Percentiles rank a stretch among this genome's conserved stretches.
These are phyloP conservation scores for Hypomyces rosellus DNA, from an alignment of 2,329 filamentous ascomycete genomes.

Conservation along the genomic window DNA sequence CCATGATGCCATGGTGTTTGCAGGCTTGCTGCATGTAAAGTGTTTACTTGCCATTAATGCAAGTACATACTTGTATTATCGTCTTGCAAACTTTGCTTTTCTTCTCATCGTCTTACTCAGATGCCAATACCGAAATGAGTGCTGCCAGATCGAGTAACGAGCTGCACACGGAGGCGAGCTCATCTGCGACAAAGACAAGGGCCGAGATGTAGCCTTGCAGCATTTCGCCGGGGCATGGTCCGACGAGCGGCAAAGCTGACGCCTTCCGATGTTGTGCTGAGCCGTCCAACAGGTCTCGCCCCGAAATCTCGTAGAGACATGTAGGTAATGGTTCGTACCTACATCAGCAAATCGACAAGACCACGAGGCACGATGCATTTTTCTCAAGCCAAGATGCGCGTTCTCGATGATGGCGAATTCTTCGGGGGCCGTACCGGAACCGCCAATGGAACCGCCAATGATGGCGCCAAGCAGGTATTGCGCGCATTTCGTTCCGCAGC, in stretches of 20 bases:
- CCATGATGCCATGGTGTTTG: too few relatives aligned
- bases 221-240: constrained; percentile 1
- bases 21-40: not conserved
- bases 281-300: too few relatives aligned
- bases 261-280: too few relatives aligned
- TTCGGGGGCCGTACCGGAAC: constrained; percentile 3
- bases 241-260: not conserved
- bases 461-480: constrained; percentile 10
- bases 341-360: too few relatives aligned
- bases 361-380: too few relatives aligned
- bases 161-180: not conserved
- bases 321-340: too few relatives aligned
- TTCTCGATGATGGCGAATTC: not conserved
- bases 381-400: not conserved
- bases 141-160: not conserved
- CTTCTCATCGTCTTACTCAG: not conserved
- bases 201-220: constrained; percentile 11
- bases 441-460: not conserved
- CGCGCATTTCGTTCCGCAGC: constrained; percentile 6
- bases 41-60: not conserved
- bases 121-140: not conserved
- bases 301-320: too few relatives aligned
- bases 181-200: constrained; percentile 8
- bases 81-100: not conserved
- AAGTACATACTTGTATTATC: too few relatives aligned